phyloP scores from a whole-genome alignment of 495 filamentous ascomycete genomes.

The Penicillium pulvis region DNA sequence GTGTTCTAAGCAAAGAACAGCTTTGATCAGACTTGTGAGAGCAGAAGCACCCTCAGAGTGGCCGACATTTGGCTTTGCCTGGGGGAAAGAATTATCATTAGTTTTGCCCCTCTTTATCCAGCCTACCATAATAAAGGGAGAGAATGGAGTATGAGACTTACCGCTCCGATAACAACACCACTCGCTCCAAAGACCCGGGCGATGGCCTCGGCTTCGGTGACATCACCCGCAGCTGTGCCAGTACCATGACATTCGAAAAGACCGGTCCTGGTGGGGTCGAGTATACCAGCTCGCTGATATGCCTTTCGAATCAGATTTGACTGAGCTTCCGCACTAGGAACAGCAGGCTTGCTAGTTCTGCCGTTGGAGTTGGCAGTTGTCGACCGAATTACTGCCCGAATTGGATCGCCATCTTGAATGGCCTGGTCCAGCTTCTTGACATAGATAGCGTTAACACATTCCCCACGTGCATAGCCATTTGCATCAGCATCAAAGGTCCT shows the following conservation, averaged over 20 bases:
- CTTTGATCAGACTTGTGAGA: background rate
- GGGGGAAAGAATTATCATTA: too few species aligned
- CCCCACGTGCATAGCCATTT: conserved; percentile 66
- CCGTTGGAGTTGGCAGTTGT: conserved; percentile 40
- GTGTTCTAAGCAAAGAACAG: background rate
- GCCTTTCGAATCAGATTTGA: conserved; percentile 27
- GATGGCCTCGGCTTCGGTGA: conserved; percentile 47
- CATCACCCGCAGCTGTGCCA: conserved; percentile 36
- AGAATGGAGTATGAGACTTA: background rate
- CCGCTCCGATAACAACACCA: background rate
- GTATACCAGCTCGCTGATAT: conserved; percentile 29
- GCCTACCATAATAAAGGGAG: too few species aligned
- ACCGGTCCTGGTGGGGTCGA: conserved; percentile 21
- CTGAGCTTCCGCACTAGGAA: conserved; percentile 20
- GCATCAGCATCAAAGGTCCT: conserved; percentile 63
- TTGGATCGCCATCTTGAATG: conserved; percentile 34
- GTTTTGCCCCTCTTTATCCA: too few species aligned
- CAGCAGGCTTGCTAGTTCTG: conserved; percentile 6
- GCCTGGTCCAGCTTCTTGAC: conserved; percentile 40
- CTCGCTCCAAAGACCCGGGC: background rate
- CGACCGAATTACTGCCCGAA: conserved; percentile 45
- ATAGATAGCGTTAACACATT: conserved; percentile 44
- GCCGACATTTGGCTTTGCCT: conserved; percentile 6
- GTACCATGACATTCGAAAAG: conserved; percentile 48
- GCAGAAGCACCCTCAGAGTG: conserved; percentile 7